Evolutionary conservation across 805 yeast genomes (phyloP).

Genomic region (Metschnikowia sp.): DNA sequence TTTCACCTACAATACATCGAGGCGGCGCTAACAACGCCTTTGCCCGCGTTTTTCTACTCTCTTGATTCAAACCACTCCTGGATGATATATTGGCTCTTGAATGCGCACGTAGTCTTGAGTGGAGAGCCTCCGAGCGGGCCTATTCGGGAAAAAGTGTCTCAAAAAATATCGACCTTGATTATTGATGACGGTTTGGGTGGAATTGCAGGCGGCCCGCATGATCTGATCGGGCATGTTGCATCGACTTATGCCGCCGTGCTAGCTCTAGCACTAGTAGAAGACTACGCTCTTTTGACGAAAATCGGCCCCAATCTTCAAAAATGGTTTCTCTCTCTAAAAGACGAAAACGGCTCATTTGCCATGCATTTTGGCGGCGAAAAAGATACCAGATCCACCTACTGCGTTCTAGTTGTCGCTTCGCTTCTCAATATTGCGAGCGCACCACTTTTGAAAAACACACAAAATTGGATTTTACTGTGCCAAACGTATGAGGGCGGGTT

Average conservation of each 20-base stretch:
- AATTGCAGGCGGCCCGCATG: slow-evolving; percentile 76
- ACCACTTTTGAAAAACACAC: slow-evolving; percentile 51
- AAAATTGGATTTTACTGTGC: slow-evolving; percentile 61
- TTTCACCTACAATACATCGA: slow-evolving; percentile 45
- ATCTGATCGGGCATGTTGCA: slow-evolving; percentile 82
- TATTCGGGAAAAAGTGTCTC: slow-evolving; percentile 11
- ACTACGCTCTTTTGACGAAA: slow-evolving; percentile 27
- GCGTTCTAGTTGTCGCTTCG: slow-evolving; percentile 74
- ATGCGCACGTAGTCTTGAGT: slow-evolving; percentile 31
- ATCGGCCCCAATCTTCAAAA: slow-evolving; percentile 42
- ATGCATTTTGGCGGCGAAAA: slow-evolving; percentile 79
- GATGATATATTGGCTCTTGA: slow-evolving; percentile 82
- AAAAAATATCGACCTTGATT: slow-evolving; percentile 26
- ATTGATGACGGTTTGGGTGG: slow-evolving; percentile 46
- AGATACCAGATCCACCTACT: slow-evolving; percentile 83
- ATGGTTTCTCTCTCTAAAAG: slow-evolving; percentile 69
- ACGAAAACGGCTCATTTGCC: slow-evolving; percentile 67
- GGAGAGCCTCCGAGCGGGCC: slow-evolving; percentile 8
- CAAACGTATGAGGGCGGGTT: slow-evolving; percentile 97
- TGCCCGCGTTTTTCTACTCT: slow-evolving; percentile 50
- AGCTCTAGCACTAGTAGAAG: slow-evolving; percentile 53
- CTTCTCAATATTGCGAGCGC: slow-evolving; percentile 61
- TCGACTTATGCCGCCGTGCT: slow-evolving; percentile 75
- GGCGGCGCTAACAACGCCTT: slow-evolving; percentile 35
- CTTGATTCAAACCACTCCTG: slow-evolving; percentile 92